phyloP scores from a whole-genome alignment of 352 stramenopile genomes.

The Phytophthora gonapodyides region DNA sequence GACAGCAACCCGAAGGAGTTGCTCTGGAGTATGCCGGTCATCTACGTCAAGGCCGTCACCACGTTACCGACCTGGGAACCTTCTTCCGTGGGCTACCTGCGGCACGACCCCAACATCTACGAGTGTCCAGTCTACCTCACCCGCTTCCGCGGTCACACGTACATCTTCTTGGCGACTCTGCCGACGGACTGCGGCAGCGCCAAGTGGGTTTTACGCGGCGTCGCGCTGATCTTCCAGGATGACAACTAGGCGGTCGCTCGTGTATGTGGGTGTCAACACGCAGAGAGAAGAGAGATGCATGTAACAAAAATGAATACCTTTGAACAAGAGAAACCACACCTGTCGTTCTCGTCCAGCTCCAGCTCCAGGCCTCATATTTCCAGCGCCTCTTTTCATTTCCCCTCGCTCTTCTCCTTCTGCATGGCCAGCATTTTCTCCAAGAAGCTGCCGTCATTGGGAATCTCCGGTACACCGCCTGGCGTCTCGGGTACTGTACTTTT shows the following conservation, averaged over 20 bases:
- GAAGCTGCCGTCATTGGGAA: conserved; percentile 84
- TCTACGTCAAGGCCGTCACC: conserved; percentile 97
- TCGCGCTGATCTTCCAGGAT: conserved; percentile 95
- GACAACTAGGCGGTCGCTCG: conserved; percentile 80
- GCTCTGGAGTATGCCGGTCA: conserved; percentile 90
- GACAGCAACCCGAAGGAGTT: conserved; percentile 97
- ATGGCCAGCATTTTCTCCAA: conserved; percentile 70
- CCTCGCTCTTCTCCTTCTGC: conserved; percentile 41
- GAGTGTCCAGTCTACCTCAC: conserved; percentile 98
- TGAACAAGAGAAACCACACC: conserved; percentile 2
- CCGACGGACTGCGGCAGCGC: conserved; percentile 90
- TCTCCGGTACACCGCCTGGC: conserved; percentile 71
- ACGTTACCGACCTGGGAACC: conserved; percentile 94
- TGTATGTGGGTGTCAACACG: conserved; percentile 20
- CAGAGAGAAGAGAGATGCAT: conserved; percentile 17
- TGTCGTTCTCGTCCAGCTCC: background rate
- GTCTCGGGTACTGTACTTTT: conserved; percentile 45
- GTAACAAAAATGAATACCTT: conserved; percentile 18
- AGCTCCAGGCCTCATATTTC: background rate
- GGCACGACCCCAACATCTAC: conserved; percentile 93
- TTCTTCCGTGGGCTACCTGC: conserved; percentile 95
- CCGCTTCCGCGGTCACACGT: conserved; percentile 95
- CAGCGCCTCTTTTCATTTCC: conserved; percentile 18
- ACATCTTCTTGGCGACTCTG: conserved; percentile 96
- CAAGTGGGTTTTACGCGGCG: conserved; percentile 95